Evolutionary conservation across 305 asterid genomes (phyloP).

Genomic region (Fraxinus latifolia): DNA sequence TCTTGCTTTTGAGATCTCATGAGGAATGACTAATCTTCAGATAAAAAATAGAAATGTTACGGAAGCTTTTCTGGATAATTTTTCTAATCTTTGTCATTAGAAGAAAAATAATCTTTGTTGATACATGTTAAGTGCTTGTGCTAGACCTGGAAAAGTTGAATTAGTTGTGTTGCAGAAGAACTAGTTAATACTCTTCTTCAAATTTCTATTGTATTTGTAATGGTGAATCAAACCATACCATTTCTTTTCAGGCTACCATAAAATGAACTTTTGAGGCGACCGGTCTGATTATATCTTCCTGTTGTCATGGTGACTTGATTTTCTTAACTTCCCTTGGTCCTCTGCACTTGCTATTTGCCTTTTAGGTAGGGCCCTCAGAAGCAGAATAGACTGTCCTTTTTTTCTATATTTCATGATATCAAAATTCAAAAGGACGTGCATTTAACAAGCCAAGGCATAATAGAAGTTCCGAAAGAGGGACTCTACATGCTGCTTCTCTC

Average conservation of each 20-base stretch:
- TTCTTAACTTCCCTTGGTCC: neutral
- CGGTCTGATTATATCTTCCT: neutral
- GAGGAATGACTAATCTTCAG: neutral
- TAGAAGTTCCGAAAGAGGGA: neutral
- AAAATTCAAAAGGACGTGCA: neutral
- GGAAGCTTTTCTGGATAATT: neutral
- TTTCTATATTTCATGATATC: neutral
- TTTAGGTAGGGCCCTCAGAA: neutral
- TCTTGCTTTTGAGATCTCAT: neutral
- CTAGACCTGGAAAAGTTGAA: neutral
- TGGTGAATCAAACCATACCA: neutral
- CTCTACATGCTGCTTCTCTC: neutral
- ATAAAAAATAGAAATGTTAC: neutral
- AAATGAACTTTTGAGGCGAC: neutral
- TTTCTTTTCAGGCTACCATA: neutral
- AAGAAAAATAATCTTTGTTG: neutral
- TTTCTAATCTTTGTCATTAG: neutral
- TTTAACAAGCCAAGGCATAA: neutral
- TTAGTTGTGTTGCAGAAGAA: neutral
- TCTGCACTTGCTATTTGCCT: neutral
- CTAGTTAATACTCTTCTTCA: neutral
- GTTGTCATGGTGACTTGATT: neutral
- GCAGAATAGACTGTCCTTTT: neutral
- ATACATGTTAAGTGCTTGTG: neutral
- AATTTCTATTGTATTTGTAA: neutral